Evolutionary conservation across 2,329 filamentous ascomycete species (phyloP).

Genomic region (Eutypella sp.): DNA sequence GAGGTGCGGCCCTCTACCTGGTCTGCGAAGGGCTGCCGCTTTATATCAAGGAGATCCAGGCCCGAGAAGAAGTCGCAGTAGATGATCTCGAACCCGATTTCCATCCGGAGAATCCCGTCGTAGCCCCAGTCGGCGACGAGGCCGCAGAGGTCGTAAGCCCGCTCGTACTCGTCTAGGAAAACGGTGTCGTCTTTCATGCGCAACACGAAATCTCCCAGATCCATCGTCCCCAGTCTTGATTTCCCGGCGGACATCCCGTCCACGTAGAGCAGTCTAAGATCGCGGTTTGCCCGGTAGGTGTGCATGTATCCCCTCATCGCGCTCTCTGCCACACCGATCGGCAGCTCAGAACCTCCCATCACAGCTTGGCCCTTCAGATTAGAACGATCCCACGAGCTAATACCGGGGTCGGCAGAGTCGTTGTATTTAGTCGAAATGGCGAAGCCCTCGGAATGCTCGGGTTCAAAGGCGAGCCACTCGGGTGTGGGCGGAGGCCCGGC

Average conservation of each 20-base stretch:
- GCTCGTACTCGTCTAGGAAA: constrained; percentile 32
- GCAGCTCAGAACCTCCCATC: background rate
- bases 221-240: constrained; percentile 47
- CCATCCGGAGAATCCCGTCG: constrained; percentile 50
- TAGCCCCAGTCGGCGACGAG: constrained; percentile 40
- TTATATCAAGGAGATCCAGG: background rate
- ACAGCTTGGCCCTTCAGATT: background rate
- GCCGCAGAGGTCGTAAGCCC: constrained; percentile 41
- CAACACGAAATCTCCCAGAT: constrained; percentile 47
- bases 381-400: background rate
- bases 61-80: constrained; percentile 40
- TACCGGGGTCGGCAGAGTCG: background rate
- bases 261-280: constrained; percentile 49
- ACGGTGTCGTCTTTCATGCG: constrained; percentile 14
- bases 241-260: constrained; percentile 55
- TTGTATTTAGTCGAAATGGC: constrained; percentile 22
- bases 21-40: background rate
- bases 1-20: background rate
- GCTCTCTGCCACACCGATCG: too few species aligned
- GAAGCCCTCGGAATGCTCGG: constrained; percentile 56
- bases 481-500: constrained; percentile 40
- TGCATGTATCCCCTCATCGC: constrained; percentile 43
- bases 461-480: constrained; percentile 60
- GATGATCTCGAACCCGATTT: constrained; percentile 52
- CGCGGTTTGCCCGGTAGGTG: constrained; percentile 43